Evolutionary conservation across 768 basidiomycete species (phyloP).

Genomic region (Hydnomerulius pinastri): DNA sequence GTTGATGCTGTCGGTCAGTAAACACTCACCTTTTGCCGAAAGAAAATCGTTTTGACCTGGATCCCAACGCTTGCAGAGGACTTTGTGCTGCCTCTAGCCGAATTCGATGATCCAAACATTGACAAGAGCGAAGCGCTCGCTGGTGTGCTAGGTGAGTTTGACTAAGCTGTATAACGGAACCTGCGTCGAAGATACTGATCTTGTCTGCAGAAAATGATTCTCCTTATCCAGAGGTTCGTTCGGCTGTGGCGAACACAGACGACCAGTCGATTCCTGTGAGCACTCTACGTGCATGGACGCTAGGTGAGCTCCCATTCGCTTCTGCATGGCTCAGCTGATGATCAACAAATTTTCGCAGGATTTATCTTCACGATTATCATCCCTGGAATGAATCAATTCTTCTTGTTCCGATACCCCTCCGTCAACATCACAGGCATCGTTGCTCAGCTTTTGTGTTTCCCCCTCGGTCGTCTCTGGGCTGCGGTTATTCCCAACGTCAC

Average conservation of each 20-base stretch:
- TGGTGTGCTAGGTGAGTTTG: slow-evolving; percentile 29
- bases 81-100: slow-evolving; percentile 16
- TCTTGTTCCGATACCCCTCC: slow-evolving; percentile 70
- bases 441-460: slow-evolving; percentile 73
- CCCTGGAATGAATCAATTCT: slow-evolving; percentile 78
- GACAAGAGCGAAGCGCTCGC: slow-evolving; percentile 27
- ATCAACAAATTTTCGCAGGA: slow-evolving; percentile 12
- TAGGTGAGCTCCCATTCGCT: slow-evolving; percentile 36
- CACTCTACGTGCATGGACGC: slow-evolving; percentile 60
- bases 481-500: slow-evolving; percentile 47
- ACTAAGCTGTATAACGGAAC: too few relatives aligned
- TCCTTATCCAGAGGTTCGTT: slow-evolving; percentile 82
- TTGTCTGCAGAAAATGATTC: slow-evolving; percentile 61
- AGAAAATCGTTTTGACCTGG: too few relatives aligned
- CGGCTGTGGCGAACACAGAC: slow-evolving; percentile 75
- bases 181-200: slow-evolving; percentile 19
- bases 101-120: slow-evolving; percentile 42
- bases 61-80: too few relatives aligned
- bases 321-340: background rate
- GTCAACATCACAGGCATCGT: slow-evolving; percentile 51
- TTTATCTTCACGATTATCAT: slow-evolving; percentile 60
- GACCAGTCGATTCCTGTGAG: slow-evolving; percentile 64
- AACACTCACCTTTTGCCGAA: too few relatives aligned
- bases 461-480: slow-evolving; percentile 67
- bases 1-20: too few relatives aligned